Evolutionary conservation across 2,329 filamentous ascomycete genomes (phyloP).

Genomic region (Parafenestella ontariensis): DNA sequence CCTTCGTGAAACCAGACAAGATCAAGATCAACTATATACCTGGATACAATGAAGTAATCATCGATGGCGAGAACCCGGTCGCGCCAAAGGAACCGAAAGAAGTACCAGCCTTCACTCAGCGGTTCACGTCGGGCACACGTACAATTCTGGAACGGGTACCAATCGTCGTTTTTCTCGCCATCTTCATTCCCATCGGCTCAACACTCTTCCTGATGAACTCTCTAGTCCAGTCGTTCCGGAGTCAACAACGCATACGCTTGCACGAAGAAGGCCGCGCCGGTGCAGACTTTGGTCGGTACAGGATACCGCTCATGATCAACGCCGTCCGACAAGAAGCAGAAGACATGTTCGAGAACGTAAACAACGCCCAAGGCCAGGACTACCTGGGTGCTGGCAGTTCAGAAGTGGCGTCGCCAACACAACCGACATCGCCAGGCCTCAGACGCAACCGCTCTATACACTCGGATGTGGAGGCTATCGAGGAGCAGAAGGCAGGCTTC

Average conservation of each 20-base stretch:
- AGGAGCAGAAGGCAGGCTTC: slow-evolving; percentile 37
- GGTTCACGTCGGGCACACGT: slow-evolving; percentile 44
- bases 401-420: slow-evolving; percentile 36
- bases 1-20: slow-evolving; percentile 71
- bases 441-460: slow-evolving; percentile 17
- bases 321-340: slow-evolving; percentile 79
- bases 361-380: slow-evolving; percentile 71
- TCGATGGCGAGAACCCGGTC: slow-evolving; percentile 72
- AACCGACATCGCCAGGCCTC: slow-evolving; percentile 22
- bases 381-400: slow-evolving; percentile 69
- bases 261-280: slow-evolving; percentile 76
- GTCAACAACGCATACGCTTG: slow-evolving; percentile 74
- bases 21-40: slow-evolving; percentile 75
- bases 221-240: slow-evolving; percentile 76
- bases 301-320: slow-evolving; percentile 73
- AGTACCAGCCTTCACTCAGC: slow-evolving; percentile 44
- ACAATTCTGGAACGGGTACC: slow-evolving; percentile 63
- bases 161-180: slow-evolving; percentile 66
- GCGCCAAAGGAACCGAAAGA: slow-evolving; percentile 52
- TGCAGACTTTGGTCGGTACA: slow-evolving; percentile 72
- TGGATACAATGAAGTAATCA: slow-evolving; percentile 76
- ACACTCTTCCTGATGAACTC: slow-evolving; percentile 78
- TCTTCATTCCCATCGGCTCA: slow-evolving; percentile 78
- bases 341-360: slow-evolving; percentile 76
- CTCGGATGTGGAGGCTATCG: slow-evolving; percentile 35